Evolutionary conservation across 2,329 filamentous ascomycete species (phyloP).

Genomic region (Plectosphaerella cucumerina): DNA sequence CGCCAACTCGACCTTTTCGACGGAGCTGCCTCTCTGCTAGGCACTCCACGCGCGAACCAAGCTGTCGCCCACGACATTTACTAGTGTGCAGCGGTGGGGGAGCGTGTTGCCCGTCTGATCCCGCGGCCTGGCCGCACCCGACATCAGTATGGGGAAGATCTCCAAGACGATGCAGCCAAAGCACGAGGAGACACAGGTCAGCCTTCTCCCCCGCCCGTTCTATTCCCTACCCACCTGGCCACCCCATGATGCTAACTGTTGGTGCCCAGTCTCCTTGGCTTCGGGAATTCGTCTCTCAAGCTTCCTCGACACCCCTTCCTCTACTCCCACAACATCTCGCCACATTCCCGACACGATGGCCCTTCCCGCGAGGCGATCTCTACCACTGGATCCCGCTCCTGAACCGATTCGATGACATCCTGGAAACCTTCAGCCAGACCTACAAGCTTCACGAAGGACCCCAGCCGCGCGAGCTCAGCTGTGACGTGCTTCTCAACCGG

Average conservation of each 20-base stretch:
- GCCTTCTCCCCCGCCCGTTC: constrained; percentile 15
- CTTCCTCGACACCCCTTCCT: constrained; percentile 65
- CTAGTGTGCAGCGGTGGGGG: constrained; percentile 54
- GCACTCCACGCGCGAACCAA: constrained; percentile 28
- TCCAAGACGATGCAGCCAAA: constrained; percentile 63
- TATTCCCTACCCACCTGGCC: background rate
- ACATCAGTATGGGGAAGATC: constrained; percentile 63
- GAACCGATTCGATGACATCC: constrained; percentile 86
- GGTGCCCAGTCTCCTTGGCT: constrained; percentile 76
- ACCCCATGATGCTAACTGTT: constrained; percentile 15
- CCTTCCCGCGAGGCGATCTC: constrained; percentile 89
- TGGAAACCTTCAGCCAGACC: constrained; percentile 74
- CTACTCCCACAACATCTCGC: constrained; percentile 73
- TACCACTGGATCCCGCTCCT: constrained; percentile 97
- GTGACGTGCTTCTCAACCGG: constrained; percentile 58
- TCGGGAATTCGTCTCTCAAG: constrained; percentile 70
- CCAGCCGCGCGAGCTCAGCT: constrained; percentile 72
- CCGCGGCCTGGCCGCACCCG: constrained; percentile 56
- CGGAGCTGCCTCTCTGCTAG: constrained; percentile 26
- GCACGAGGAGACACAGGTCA: constrained; percentile 64
- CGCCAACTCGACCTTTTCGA: background rate
- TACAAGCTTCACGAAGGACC: constrained; percentile 80
- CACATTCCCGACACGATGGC: constrained; percentile 85
- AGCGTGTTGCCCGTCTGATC: constrained; percentile 35
- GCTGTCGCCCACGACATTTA: constrained; percentile 35